Percentiles rank a stretch among this genome's conserved stretches.
Conservation (phyloP, 805 yeast genomes). For the Metschnikowia borealis region DNA sequence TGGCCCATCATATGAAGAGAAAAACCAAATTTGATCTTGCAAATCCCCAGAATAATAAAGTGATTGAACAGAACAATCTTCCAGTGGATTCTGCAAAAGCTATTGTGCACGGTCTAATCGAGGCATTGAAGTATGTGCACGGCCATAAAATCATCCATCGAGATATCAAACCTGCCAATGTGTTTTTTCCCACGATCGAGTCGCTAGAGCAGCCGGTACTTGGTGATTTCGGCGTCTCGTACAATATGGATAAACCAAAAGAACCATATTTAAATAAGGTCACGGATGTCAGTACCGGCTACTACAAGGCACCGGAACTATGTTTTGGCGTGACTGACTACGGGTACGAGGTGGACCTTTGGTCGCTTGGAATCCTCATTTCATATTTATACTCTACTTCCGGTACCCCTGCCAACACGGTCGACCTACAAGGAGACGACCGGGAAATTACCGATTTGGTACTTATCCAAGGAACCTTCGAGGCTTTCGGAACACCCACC, state of each 20-base stretch:
- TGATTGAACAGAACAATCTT: constrained; percentile 10
- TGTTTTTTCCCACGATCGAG: constrained; percentile 23
- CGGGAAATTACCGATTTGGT: constrained; percentile 45
- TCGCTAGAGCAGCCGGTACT: constrained; percentile 29
- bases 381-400: constrained; percentile 44
- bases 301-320: constrained; percentile 72
- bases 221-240: constrained; percentile 64
- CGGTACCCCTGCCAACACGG: constrained; percentile 29
- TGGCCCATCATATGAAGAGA: constrained; percentile 20
- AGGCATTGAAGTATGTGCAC: constrained; percentile 29
- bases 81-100: constrained; percentile 12
- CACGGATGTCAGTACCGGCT: constrained; percentile 63
- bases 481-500: constrained; percentile 63
- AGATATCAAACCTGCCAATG: constrained; percentile 39
- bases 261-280: constrained; percentile 43
- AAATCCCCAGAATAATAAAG: constrained; percentile 18
- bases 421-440: constrained; percentile 5
- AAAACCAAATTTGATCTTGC: constrained; percentile 24
- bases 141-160: constrained; percentile 35
- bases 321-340: constrained; percentile 58
- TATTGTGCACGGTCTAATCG: constrained; percentile 19
- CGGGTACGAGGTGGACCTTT: constrained; percentile 56
- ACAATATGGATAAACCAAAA: constrained; percentile 22
- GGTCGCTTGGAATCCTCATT: constrained; percentile 66
- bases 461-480: constrained; percentile 51